Evolutionary conservation across 2,329 filamentous ascomycete genomes (phyloP).

Genomic region (Macrophomina phaseolina): DNA sequence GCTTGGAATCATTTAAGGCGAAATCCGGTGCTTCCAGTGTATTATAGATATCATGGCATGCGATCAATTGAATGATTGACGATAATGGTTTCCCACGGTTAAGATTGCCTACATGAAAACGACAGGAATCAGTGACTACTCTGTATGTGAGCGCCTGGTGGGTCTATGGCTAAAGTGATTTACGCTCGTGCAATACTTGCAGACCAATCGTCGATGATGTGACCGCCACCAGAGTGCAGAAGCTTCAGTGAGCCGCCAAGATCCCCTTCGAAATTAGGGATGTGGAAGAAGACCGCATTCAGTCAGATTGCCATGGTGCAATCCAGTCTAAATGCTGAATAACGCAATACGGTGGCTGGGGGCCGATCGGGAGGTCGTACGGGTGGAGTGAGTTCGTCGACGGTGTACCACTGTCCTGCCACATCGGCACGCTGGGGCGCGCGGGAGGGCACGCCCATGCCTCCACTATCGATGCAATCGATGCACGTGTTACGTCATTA

Average conservation of each 20-base stretch:
- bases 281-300: not conserved
- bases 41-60: slow-evolving; percentile 1
- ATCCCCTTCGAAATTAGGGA: not conserved
- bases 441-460: not conserved
- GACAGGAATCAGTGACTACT: not conserved
- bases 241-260: no score
- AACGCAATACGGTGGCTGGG: not conserved
- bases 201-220: not conserved
- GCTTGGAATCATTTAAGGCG: not conserved
- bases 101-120: not conserved
- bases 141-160: no score
- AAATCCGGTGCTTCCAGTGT: not conserved
- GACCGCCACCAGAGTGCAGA: not conserved
- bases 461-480: not conserved
- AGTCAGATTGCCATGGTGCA: not conserved
- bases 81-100: not conserved
- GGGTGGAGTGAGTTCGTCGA: not conserved
- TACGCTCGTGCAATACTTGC: not conserved
- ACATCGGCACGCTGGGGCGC: not conserved
- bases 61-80: slow-evolving; percentile 9
- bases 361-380: not conserved
- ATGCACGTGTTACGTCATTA: slow-evolving; percentile 10
- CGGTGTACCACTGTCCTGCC: not conserved
- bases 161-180: not conserved
- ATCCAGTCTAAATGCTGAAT: not conserved